Percentiles rank a stretch among this genome's conserved stretches.
Evolutionary conservation across 1,284 basidiomycete genomes (phyloP).

Genomic region (Sparassis latifolia): DNA sequence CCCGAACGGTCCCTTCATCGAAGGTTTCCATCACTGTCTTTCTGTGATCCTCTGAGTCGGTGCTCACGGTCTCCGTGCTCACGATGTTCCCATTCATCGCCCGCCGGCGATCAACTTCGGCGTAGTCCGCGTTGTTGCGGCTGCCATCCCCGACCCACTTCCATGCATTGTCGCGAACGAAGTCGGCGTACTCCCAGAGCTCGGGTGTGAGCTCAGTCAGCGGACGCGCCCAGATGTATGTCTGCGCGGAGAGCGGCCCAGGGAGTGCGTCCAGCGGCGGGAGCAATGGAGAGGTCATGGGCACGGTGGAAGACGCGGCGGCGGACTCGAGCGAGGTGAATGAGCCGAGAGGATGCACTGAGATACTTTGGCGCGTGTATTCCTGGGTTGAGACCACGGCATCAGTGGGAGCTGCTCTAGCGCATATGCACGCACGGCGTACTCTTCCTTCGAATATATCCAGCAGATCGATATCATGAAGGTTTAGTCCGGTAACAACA

Average conservation of each 20-base stretch:
- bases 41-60: too few species aligned
- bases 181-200: conserved; percentile 75
- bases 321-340: conserved; percentile 25
- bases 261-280: conserved; percentile 30
- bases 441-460: conserved; percentile 81
- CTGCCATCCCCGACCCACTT: conserved; percentile 55
- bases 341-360: conserved; percentile 47
- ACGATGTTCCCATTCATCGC: background rate
- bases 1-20: too few species aligned
- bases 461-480: conserved; percentile 49
- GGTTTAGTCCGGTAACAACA: conserved; percentile 58
- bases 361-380: conserved; percentile 53
- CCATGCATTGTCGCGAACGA: conserved; percentile 61
- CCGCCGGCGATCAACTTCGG: conserved; percentile 38
- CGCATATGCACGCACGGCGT: conserved; percentile 24
- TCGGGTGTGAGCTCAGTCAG: conserved; percentile 42
- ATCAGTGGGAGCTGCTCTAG: background rate
- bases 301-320: conserved; percentile 25
- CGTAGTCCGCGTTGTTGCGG: conserved; percentile 32
- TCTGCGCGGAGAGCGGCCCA: conserved; percentile 42
- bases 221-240: conserved; percentile 64
- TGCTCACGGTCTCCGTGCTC: too few species aligned
- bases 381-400: conserved; percentile 41
- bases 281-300: conserved; percentile 34
- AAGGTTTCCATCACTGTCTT: too few species aligned